These are phyloP conservation scores for Fusarium transvaalense DNA, from an alignment of 2,329 filamentous ascomycete species.

Conservation along the genomic window DNA sequence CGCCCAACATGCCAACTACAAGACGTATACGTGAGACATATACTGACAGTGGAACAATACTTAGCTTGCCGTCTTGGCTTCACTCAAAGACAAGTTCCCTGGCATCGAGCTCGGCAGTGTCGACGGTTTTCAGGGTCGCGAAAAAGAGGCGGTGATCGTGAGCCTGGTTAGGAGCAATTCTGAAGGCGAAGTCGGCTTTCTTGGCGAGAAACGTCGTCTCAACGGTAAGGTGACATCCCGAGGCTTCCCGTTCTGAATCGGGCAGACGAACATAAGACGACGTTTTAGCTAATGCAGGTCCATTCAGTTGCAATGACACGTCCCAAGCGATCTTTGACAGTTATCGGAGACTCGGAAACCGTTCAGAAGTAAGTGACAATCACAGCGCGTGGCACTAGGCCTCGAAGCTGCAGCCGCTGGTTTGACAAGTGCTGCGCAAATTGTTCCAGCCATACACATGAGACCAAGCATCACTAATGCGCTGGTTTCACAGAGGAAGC, in stretches of 20 bases:
- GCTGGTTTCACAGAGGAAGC: constrained; percentile 72
- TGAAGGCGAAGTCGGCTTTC: constrained; percentile 89
- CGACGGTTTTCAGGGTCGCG: constrained; percentile 95
- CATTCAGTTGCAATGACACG: constrained; percentile 97
- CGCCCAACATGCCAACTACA: constrained; percentile 22
- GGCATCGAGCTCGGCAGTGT: constrained; percentile 96
- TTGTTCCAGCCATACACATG: constrained; percentile 40
- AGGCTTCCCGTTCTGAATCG: constrained; percentile 8
- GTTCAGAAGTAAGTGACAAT: constrained; percentile 78
- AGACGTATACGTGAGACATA: constrained; percentile 11
- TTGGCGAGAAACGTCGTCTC: constrained; percentile 89
- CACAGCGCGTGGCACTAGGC: constrained; percentile 17
- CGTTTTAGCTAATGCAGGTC: constrained; percentile 38
- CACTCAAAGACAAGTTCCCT: constrained; percentile 83
- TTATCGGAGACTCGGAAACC: constrained; percentile 95
- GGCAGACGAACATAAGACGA: constrained; percentile 14
- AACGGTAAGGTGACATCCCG: constrained; percentile 75
- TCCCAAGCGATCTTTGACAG: constrained; percentile 87
- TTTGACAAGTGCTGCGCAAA: constrained; percentile 34
- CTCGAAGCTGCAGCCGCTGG: constrained; percentile 22
- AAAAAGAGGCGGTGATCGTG: constrained; percentile 95
- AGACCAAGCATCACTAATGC: constrained; percentile 40
- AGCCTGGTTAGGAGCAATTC: constrained; percentile 94
- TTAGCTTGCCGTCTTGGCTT: constrained; percentile 80
- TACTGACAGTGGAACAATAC: constrained; percentile 41